A percentile compares a stretch with the other conserved stretches of the same genome.
Evolutionary conservation across 1,284 basidiomycete genomes (phyloP).

Genomic region (Peniophora sp.): DNA sequence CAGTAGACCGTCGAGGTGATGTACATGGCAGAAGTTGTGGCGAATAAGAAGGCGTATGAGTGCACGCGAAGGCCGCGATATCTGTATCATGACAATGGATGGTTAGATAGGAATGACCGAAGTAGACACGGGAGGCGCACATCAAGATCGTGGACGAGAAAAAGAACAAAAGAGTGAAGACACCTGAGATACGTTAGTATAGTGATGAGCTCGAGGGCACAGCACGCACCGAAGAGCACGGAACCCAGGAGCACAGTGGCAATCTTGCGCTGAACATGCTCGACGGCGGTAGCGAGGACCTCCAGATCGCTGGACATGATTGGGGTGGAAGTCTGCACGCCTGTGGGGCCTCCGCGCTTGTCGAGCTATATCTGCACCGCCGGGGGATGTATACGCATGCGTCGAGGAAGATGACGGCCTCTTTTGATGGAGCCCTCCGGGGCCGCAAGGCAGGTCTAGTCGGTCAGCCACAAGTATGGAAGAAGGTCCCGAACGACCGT

Average conservation of each 20-base stretch:
- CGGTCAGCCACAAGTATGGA: too few species aligned
- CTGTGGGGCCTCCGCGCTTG: too few species aligned
- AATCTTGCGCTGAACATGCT: background rate
- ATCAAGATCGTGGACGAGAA: background rate
- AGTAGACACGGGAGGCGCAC: background rate
- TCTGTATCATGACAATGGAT: background rate
- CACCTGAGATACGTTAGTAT: background rate
- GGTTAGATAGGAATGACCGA: background rate
- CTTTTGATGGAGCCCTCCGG: too few species aligned
- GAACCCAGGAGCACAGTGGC: background rate
- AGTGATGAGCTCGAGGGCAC: background rate
- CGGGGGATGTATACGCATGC: too few species aligned
- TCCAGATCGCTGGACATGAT: background rate
- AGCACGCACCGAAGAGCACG: background rate
- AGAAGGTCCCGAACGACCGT: too few species aligned
- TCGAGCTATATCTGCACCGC: too few species aligned
- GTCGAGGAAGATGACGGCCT: too few species aligned
- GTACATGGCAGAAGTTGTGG: background rate
- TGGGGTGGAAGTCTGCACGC: too few species aligned
- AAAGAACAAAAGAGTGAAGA: background rate
- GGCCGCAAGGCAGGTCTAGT: too few species aligned
- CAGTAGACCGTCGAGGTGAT: background rate
- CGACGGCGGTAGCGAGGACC: background rate
- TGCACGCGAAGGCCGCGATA: background rate
- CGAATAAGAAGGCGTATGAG: background rate